Conservation (phyloP, 805 yeast genomes). For the Pichia heedii region DNA sequence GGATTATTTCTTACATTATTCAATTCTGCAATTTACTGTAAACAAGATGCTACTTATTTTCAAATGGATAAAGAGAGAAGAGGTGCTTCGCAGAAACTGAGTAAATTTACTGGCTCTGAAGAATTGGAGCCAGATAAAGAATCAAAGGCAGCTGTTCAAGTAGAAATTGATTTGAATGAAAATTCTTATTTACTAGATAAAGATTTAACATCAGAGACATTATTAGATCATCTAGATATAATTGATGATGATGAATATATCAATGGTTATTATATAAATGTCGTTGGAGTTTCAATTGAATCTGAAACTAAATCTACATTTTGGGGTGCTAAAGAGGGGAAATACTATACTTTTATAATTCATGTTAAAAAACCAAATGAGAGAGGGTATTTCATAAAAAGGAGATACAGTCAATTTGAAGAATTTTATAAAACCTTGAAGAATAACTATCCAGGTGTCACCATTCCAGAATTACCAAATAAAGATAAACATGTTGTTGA, state of each 20-base stretch:
- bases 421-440: conserved; percentile 44
- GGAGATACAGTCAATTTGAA: conserved; percentile 63
- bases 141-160: conserved; percentile 8
- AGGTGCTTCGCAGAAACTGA: conserved; percentile 33
- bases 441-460: conserved; percentile 59
- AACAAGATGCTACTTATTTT: conserved; percentile 44
- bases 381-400: conserved; percentile 39
- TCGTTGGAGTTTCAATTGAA: conserved; percentile 51
- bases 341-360: conserved; percentile 39
- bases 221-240: conserved; percentile 28
- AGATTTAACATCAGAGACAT: conserved; percentile 10
- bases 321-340: conserved; percentile 18
- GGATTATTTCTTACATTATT: conserved; percentile 57
- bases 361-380: conserved; percentile 31
- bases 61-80: conserved; percentile 25
- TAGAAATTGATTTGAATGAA: conserved; percentile 11
- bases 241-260: conserved; percentile 28
- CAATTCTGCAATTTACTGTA: conserved; percentile 65
- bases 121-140: conserved; percentile 1
- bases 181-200: not conserved
- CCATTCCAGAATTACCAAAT: conserved; percentile 31
- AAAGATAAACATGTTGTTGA: conserved; percentile 21
- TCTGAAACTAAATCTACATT: conserved; percentile 19
- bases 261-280: conserved; percentile 56
- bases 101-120: conserved; percentile 19